phyloP scores from a whole-genome alignment of 441 rosid genomes.

The Populus hybrid region DNA sequence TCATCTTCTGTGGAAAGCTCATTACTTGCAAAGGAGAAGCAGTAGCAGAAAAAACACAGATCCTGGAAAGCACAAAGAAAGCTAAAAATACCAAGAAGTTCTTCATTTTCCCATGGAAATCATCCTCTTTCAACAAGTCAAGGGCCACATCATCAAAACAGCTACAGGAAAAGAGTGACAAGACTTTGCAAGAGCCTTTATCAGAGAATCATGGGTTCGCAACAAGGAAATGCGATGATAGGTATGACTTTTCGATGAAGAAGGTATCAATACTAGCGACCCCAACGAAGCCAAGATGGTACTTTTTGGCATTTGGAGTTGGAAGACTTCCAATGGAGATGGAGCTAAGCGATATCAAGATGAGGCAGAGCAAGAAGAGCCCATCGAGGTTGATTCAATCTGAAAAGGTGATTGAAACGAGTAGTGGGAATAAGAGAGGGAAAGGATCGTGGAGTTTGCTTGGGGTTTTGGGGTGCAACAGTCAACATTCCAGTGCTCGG shows the following conservation, averaged over 20 bases:
- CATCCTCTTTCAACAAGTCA: slow-evolving; percentile 13
- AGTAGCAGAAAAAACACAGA: not conserved
- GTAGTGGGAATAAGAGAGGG: slow-evolving; percentile 6
- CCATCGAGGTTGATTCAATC: not conserved
- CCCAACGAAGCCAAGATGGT: slow-evolving; percentile 36
- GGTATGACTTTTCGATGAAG: slow-evolving; percentile 8
- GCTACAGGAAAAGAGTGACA: slow-evolving; percentile 7
- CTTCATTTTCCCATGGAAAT: slow-evolving; percentile 14
- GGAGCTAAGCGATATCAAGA: slow-evolving; percentile 45
- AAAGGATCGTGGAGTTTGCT: slow-evolving; percentile 38
- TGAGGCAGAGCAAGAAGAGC: slow-evolving; percentile 37
- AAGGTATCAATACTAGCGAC: too few species aligned
- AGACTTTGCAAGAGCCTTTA: slow-evolving; percentile 2
- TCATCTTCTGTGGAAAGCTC: slow-evolving; percentile 57
- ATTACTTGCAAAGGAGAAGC: slow-evolving; percentile 26
- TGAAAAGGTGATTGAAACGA: not conserved
- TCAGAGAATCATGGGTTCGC: not conserved
- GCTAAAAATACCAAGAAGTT: not conserved
- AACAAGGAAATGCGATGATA: not conserved
- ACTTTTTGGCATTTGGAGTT: slow-evolving; percentile 39
- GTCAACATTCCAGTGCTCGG: slow-evolving; percentile 19
- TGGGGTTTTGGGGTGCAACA: slow-evolving; percentile 25
- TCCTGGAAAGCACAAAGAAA: not conserved
- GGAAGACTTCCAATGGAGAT: slow-evolving; percentile 43
- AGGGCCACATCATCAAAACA: slow-evolving; percentile 6